These are phyloP conservation scores for Metschnikowia continentalis DNA, from an alignment of 805 yeast species.

Conservation along the genomic window DNA sequence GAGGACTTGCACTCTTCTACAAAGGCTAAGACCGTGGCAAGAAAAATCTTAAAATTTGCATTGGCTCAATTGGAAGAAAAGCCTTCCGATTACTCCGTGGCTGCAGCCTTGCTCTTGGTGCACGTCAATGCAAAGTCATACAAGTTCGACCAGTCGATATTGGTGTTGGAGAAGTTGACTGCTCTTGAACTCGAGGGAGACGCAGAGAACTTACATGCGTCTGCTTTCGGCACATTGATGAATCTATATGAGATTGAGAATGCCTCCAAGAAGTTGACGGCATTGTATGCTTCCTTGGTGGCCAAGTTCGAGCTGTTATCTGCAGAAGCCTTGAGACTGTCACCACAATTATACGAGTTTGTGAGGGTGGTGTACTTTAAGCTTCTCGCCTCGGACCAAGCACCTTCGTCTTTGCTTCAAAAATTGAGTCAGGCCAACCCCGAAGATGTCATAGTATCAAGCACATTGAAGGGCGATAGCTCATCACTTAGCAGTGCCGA, in stretches of 20 bases:
- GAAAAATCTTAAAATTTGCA: conserved; percentile 18
- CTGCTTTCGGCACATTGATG: conserved; percentile 10
- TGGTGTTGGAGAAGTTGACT: conserved; percentile 13
- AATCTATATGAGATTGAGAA: conserved; percentile 9
- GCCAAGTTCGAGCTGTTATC: conserved; percentile 5
- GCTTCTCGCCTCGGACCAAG: conserved; percentile 17
- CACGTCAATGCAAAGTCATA: conserved; percentile 19
- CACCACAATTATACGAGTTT: conserved; percentile 22
- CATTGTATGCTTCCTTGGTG: conserved; percentile 3
- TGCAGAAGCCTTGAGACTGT: conserved; percentile 8
- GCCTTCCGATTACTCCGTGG: conserved; percentile 16
- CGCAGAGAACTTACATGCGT: conserved; percentile 7
- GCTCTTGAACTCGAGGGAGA: conserved; percentile 7
- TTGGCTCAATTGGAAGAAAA: conserved; percentile 12
- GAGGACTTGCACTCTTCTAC: conserved; percentile 22
- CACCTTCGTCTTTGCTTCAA: conserved; percentile 20
- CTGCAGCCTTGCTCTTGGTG: conserved; percentile 29
- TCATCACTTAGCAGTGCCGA: conserved; percentile 19
- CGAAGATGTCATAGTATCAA: conserved; percentile 23
- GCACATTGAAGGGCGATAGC: conserved; percentile 19
- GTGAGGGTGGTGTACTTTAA: conserved; percentile 31
- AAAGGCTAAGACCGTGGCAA: conserved; percentile 15
- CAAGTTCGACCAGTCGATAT: conserved; percentile 24
- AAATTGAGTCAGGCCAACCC: conserved; percentile 18
- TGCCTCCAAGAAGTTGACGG: conserved; percentile 1